These are phyloP conservation scores for Rhizoctonia solani DNA, from an alignment of 1,284 basidiomycete genomes.

Conservation along the genomic window DNA sequence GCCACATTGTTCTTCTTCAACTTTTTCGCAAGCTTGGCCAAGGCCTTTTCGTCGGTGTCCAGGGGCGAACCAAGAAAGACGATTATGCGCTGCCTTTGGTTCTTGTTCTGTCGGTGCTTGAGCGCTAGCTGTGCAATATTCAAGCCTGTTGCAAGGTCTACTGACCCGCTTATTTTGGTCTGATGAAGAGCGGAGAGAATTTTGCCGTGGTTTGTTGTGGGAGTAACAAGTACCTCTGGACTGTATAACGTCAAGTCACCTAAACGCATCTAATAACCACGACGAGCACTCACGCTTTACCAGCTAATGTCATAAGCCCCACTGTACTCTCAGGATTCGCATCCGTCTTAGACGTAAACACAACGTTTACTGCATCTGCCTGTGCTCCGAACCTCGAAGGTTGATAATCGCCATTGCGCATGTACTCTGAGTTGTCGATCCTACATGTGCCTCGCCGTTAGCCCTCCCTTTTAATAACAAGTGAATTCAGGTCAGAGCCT, in stretches of 20 bases:
- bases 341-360: constrained; percentile 93
- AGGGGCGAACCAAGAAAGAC: constrained; percentile 92
- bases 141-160: constrained; percentile 87
- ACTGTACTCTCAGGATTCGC: constrained; percentile 97
- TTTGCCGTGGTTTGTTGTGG: constrained; percentile 93
- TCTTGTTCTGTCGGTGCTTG: constrained; percentile 99
- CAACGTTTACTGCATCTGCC: constrained; percentile 85
- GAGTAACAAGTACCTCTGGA: constrained; percentile 93
- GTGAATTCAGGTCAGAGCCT: not conserved
- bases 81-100: constrained; percentile 91
- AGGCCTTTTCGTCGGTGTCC: constrained; percentile 70
- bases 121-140: constrained; percentile 94
- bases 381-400: constrained; percentile 90
- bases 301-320: constrained; percentile 97
- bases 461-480: not conserved
- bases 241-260: constrained; percentile 54
- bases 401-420: constrained; percentile 94
- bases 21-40: constrained; percentile 91
- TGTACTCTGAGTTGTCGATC: constrained; percentile 93
- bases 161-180: constrained; percentile 74
- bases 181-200: constrained; percentile 80
- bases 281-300: constrained; percentile 71
- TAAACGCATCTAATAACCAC: not conserved
- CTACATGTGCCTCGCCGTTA: constrained; percentile 48
- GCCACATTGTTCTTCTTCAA: constrained; percentile 99